phyloP scores from a whole-genome alignment of 1,139 yeast species.

The Yamadazyma mexicana region DNA sequence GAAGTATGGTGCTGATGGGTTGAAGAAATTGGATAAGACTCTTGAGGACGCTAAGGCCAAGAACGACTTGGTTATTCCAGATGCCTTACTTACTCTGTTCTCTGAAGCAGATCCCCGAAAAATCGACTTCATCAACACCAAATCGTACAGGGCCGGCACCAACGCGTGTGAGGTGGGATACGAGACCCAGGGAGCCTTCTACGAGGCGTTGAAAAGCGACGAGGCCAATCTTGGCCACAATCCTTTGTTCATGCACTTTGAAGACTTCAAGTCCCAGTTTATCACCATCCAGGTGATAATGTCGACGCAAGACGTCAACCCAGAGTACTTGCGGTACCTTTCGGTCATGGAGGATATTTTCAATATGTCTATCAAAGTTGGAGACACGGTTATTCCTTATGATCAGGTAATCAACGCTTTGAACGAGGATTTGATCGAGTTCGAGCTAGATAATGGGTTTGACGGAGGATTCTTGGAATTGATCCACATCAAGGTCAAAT shows the following conservation, averaged over 20 bases:
- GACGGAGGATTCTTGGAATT: conserved; percentile 66
- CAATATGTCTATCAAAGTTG: conserved; percentile 64
- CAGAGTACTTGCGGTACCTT: conserved; percentile 61
- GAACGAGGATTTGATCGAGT: conserved; percentile 71
- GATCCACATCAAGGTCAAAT: conserved; percentile 60
- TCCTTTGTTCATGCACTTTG: conserved; percentile 76
- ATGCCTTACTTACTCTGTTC: conserved; percentile 57
- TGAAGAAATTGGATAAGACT: conserved; percentile 47
- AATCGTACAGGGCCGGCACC: conserved; percentile 55
- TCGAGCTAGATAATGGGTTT: conserved; percentile 56
- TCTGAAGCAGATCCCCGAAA: conserved; percentile 73
- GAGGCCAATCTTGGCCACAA: conserved; percentile 53
- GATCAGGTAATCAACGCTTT: conserved; percentile 74
- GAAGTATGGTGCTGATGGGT: conserved; percentile 61
- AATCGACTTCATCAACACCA: conserved; percentile 71
- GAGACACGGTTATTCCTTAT: conserved; percentile 52
- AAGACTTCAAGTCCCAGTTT: conserved; percentile 78
- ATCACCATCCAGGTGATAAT: conserved; percentile 67
- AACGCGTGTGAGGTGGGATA: conserved; percentile 22
- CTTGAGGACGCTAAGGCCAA: conserved; percentile 62
- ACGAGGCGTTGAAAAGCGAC: conserved; percentile 31
- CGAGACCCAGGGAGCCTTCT: conserved; percentile 23
- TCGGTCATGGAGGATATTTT: conserved; percentile 66
- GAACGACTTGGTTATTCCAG: conserved; percentile 79
- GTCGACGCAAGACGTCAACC: conserved; percentile 63